Conservation (phyloP, 208 protist genomes). For the Leishmania arabica region DNA sequence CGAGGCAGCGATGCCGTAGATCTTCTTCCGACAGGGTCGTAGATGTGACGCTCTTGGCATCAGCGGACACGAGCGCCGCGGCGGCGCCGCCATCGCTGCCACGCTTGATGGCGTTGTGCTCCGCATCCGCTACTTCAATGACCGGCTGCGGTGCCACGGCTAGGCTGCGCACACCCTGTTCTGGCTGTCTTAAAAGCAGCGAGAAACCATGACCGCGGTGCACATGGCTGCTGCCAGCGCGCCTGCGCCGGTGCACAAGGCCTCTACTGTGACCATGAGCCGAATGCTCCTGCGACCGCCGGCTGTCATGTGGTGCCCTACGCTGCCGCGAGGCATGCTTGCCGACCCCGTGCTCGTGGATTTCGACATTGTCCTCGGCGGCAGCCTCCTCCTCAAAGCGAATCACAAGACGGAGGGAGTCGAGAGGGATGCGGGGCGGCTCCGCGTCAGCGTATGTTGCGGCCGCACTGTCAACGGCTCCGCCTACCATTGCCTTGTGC, state of each 20-base stretch:
- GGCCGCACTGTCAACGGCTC: background rate
- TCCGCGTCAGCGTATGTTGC: background rate
- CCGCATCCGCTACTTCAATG: background rate
- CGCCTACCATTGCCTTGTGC: background rate
- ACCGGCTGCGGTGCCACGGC: background rate
- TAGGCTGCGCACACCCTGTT: background rate
- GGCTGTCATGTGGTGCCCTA: background rate
- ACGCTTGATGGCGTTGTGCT: background rate
- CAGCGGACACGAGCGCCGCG: background rate
- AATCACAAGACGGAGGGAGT: constrained; percentile 21
- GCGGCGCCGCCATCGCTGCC: background rate
- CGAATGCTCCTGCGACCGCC: background rate
- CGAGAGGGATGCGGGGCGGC: background rate
- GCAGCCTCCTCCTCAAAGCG: background rate
- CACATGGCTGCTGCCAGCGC: background rate
- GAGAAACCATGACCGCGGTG: background rate
- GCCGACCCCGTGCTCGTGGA: background rate
- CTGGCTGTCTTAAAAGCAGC: background rate
- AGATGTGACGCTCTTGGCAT: background rate
- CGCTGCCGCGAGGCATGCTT: background rate
- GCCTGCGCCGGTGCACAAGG: background rate
- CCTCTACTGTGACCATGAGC: background rate
- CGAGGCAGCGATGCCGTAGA: constrained; percentile 12
- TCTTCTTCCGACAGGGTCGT: constrained; percentile 1
- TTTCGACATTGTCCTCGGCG: background rate